These are phyloP conservation scores for Colletotrichum viniferum DNA, from an alignment of 2,329 filamentous ascomycete species.

Conservation along the genomic window DNA sequence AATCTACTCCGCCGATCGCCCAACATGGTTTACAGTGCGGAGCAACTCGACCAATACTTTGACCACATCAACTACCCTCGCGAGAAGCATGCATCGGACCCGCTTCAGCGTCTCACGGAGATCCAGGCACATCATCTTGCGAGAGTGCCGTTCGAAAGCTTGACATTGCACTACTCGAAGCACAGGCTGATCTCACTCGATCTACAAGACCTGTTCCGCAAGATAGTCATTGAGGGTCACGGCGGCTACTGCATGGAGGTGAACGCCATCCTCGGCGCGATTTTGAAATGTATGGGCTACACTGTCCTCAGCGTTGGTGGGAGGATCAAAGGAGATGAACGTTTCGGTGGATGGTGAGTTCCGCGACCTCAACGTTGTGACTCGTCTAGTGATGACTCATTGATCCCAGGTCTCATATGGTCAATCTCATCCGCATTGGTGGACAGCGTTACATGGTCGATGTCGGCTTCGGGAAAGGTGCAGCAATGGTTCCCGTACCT, in stretches of 20 bases:
- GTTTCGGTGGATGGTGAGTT: conserved; percentile 28
- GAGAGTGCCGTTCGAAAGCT: conserved; percentile 58
- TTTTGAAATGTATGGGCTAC: conserved; percentile 54
- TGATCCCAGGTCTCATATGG: conserved; percentile 58
- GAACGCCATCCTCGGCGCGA: conserved; percentile 47
- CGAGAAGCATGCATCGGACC: conserved; percentile 23
- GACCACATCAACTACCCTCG: conserved; percentile 30
- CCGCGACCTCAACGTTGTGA: not conserved
- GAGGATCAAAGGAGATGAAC: conserved; percentile 7
- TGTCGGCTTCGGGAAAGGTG: conserved; percentile 63
- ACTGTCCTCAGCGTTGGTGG: conserved; percentile 54
- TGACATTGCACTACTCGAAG: conserved; percentile 55
- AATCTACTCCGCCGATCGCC: not conserved
- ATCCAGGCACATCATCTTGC: conserved; percentile 48
- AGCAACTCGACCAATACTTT: conserved; percentile 34
- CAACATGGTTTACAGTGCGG: conserved; percentile 25
- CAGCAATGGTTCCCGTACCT: conserved; percentile 34
- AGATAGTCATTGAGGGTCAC: conserved; percentile 46
- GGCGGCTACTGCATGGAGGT: conserved; percentile 62
- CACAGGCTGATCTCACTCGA: conserved; percentile 40
- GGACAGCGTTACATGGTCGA: conserved; percentile 56
- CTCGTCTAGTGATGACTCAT: not conserved
- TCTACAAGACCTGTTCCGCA: conserved; percentile 45
- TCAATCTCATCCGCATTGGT: conserved; percentile 61
- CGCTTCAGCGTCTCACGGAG: conserved; percentile 32